Evolutionary conservation across 805 yeast species (phyloP).

Genomic region (Ascoidea asiatica): DNA sequence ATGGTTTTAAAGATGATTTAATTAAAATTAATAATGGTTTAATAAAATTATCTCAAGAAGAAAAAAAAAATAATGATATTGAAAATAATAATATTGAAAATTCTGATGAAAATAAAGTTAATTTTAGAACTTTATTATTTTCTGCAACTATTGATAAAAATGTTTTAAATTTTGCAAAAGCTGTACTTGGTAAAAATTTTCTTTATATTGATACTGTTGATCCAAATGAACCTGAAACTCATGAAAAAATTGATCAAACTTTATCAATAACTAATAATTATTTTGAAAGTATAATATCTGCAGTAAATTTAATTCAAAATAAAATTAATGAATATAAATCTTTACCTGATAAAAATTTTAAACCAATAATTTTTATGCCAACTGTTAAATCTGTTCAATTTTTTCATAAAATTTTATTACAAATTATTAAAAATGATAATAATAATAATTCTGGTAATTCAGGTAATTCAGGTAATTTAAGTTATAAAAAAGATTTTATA

Average conservation of each 20-base stretch:
- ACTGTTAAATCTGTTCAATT: slow-evolving; percentile 59
- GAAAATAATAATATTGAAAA: slow-evolving; percentile 8
- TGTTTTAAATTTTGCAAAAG: slow-evolving; percentile 52
- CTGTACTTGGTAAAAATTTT: slow-evolving; percentile 38
- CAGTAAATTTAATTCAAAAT: slow-evolving; percentile 33
- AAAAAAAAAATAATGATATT: too few relatives aligned
- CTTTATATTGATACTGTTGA: slow-evolving; percentile 63
- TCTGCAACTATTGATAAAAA: slow-evolving; percentile 77
- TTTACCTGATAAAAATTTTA: slow-evolving; percentile 33
- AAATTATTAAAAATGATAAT: slow-evolving; percentile 9
- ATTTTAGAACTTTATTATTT: slow-evolving; percentile 58
- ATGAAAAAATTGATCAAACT: slow-evolving; percentile 63
- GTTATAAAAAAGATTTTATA: background rate
- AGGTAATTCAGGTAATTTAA: background rate
- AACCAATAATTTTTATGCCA: slow-evolving; percentile 74
- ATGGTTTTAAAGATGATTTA: slow-evolving; percentile 63
- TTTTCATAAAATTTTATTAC: slow-evolving; percentile 28
- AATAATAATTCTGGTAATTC: background rate
- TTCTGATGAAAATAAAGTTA: slow-evolving; percentile 18
- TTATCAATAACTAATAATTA: slow-evolving; percentile 39
- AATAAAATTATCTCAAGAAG: slow-evolving; percentile 19
- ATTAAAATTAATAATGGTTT: slow-evolving; percentile 39
- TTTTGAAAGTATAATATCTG: slow-evolving; percentile 47
- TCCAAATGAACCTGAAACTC: slow-evolving; percentile 61
- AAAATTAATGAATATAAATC: slow-evolving; percentile 18